Base-by-base conservation (phyloP, 176 grass and related monocot genomes). In the Puccinellia tenuiflora region DNA sequence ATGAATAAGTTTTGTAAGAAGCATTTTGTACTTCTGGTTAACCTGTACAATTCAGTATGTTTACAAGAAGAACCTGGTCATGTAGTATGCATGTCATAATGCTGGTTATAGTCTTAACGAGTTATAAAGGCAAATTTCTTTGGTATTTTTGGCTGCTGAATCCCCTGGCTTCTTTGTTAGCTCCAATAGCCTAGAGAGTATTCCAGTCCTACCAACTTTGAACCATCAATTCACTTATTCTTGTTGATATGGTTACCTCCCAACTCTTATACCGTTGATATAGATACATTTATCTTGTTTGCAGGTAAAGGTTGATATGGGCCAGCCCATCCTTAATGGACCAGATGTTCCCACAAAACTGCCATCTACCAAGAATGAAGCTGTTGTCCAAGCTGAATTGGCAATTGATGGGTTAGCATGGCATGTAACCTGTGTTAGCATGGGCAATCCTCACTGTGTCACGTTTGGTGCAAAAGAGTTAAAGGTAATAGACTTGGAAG, bases 371-470 rank as follows among this genome's bases (percentile, higher is more conserved):
- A 88, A 89, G 62, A 88, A 93, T 70, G 71, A 85, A 74, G 85
- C 91, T 83, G 91, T 93, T 65, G 85, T 98, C 56, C 84, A 88
- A 84, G 87, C 87, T 79, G 89, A 90, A 81, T 76, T 99, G 77
- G 35, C 80, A 60, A 86, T 99, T 67, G 85, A 99, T 81, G 92
- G 93, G 15, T 81, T 80, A 81, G 56, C 88, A 50, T 99, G 96
- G 96, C 84, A 92, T 75, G 91, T 93, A 77, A 99, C 96, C 66
- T 99, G 96, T 92, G 96, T 96, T 85, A 99, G 96, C 84, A 96
- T 99, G 96, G 96, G 96, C 22, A 99, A 99, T 76, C 96, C 96
- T 61, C 96, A 99, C 71, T 99, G 96, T 78, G 76, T 96, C 25
- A 96, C 93, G 35, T 92, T 99, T 83, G 93, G 96, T 43, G 66